Base-by-base conservation (phyloP, 495 filamentous ascomycete genomes). In the Echria macrotheca region DNA sequence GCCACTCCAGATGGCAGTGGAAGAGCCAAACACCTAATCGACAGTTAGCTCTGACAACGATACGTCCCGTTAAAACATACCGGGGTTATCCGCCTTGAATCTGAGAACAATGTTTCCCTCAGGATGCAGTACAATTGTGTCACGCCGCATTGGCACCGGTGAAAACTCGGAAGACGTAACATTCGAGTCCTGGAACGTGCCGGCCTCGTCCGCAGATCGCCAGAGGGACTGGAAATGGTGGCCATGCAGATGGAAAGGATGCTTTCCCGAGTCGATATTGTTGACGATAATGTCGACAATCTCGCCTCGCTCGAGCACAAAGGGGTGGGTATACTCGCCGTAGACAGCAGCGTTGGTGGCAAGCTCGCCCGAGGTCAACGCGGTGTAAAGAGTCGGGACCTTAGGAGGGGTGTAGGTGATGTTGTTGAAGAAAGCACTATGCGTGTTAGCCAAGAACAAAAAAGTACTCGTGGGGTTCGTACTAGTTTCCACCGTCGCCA, bases 261-360 rank as follows among this genome's bases (percentile, higher is more conserved):
- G 63, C 6, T 40, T 76, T 37, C 80, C 81, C 0, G 69, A 54
- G 54, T 87, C 83, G 14, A 73, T 55, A 58, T 88, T 91, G 71
- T 87, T 87, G 19, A 89, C 46, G 23, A 85, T 64, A 19, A 91
- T 78, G 37, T 90, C 82, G 29, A 88, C 74, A 4, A 85, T 8
- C 10, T 48, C 33, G 17, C 46, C 46, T n/a, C 35, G 33, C 14
- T 66, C 9, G 84, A 66, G 32, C 70, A 70, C 35, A 81, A 74
- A 89, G 60, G 54, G 75, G 67, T 0, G 81, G 61, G 15, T 79
- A 78, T 21, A 80, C 66, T 57, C 72, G 44, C 63, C 55, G 18
- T 66, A 68, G 33, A 72, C 58, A 49, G 69, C 68, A 5, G 64
- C 70, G 35, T 84, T 66, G 1, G 69, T 75, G 19, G 77, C 69